Evolutionary conservation across 176 grass and related monocot genomes (phyloP).

Genomic region (Canna indica): DNA sequence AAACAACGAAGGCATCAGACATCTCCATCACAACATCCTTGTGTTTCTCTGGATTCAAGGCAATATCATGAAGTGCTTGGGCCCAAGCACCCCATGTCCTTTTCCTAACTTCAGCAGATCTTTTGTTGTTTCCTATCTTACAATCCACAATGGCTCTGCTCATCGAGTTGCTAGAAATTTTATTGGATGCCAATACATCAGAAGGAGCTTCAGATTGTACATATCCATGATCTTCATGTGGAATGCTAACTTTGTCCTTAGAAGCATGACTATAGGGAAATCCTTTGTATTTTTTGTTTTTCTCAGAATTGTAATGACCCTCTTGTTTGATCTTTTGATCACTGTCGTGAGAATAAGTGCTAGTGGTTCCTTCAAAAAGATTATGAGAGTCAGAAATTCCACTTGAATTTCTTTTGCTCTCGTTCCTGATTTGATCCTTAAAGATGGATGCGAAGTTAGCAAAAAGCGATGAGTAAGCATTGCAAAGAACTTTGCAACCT

Average conservation of each 20-base stretch:
- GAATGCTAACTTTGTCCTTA: constrained; percentile 19
- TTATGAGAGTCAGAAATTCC: constrained; percentile 4
- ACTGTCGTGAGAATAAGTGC: constrained; percentile 6
- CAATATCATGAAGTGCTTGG: constrained; percentile 53
- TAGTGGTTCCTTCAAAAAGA: neutral
- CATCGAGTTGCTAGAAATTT: neutral
- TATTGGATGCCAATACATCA: constrained; percentile 16
- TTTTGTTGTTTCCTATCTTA: constrained; percentile 20
- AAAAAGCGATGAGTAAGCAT: constrained; percentile 77
- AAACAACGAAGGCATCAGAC: constrained; percentile 59
- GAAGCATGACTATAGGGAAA: constrained; percentile 5
- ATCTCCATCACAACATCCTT: constrained; percentile 53
- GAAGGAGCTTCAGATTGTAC: neutral
- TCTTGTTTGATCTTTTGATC: constrained; percentile 43
- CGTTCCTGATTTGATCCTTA: constrained; percentile 14
- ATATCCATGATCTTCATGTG: neutral
- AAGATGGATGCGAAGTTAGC: constrained; percentile 49
- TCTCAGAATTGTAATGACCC: constrained; percentile 25
- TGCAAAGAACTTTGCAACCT: constrained; percentile 64
- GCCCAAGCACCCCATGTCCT: constrained; percentile 77
- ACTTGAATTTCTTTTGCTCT: constrained; percentile 14
- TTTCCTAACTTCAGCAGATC: constrained; percentile 13
- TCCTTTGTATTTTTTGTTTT: constrained; percentile 56
- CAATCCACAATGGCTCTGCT: neutral
- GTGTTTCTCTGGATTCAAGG: constrained; percentile 52